phyloP scores from a whole-genome alignment of 163 green algal genomes.

The Scenedesmus sp. region DNA sequence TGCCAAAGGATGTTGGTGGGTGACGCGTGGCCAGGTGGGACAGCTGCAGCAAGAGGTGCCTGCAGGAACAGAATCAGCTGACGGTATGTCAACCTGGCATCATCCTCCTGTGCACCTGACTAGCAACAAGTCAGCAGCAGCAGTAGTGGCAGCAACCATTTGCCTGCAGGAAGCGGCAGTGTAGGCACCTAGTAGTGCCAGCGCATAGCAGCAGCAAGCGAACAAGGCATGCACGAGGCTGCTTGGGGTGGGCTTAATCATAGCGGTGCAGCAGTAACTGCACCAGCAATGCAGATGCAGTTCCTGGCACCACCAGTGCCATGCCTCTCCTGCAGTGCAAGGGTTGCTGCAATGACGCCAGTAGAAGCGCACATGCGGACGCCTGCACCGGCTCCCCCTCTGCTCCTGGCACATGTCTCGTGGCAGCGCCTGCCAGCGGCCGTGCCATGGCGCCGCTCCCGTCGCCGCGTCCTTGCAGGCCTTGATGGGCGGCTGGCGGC shows the following conservation, averaged over 20 bases:
- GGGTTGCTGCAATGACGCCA: no score
- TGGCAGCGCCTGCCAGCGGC: no score
- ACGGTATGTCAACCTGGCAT: neutral
- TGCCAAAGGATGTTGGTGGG: conserved; percentile 32
- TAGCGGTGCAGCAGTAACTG: neutral
- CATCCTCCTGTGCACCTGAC: neutral
- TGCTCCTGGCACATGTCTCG: no score
- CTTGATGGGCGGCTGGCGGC: conserved; percentile 17
- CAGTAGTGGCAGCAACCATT: neutral
- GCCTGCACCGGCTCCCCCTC: no score
- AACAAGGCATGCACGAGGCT: no score
- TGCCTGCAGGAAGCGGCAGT: neutral
- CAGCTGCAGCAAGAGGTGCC: neutral
- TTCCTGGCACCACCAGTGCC: no score
- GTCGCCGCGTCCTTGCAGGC: neutral
- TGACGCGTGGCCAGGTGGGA: neutral
- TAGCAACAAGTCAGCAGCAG: neutral
- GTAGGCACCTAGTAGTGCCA: no score
- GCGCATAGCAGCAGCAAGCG: neutral
- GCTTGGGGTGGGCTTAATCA: no score
- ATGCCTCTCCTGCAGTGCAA: no score
- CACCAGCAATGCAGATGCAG: no score
- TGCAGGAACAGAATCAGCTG: neutral
- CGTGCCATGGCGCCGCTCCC: no score
- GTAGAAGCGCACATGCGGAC: no score